Base-by-base conservation (phyloP, 1,284 basidiomycete genomes). In the Xerocomus amazonicus region DNA sequence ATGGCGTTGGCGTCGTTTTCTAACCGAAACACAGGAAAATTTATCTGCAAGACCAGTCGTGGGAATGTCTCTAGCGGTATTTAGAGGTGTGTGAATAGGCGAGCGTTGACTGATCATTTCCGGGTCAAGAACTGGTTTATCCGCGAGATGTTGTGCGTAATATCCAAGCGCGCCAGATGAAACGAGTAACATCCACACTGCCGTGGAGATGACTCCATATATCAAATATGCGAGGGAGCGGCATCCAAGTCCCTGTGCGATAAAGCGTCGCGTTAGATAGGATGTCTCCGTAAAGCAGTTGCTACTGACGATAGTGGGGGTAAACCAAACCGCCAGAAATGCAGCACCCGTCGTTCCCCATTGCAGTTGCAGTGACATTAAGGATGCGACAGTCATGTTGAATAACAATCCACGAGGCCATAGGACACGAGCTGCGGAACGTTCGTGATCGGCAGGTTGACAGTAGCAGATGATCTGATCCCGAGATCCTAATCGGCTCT, bases 271-370 rank as follows among this genome's bases (percentile, higher is more conserved):
- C 43, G 41, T 47, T 26, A 43, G 14, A 14, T 4, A n/a, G 33
- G 17, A 29, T 29, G 32, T 31, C 14, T n/a, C 6, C 3, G 10
- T 2, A 29, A 49, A 17, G 16, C 1, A 12, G 9, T 9, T 4
- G 26, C 9, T 1, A 54, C 61, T 48, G 16, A 63, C 61, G 8
- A 45, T 35, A 1, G 75, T 72, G 5, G 74, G 74, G 2, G 72
- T 75, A 37, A 63, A 69, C 58, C 59, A 72, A 9, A 62, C 58
- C 1, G 63, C 57, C 3, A 76, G 56, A 27, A 75, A 34, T 2
- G 70, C 70, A 3, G 68, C 65, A 3, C 63, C 58, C 0, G 68
- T 64, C 1, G 73, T 75, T 0, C 66, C 66, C 73, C 74, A 76
- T 44, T 73, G 72, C 29, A 75, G 55, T 1, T 52, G 48, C 6